Evolutionary conservation across 768 basidiomycete species (phyloP), one percentile per base, ranked within the genome.

Genomic region (Mrakia frigida): DNA sequence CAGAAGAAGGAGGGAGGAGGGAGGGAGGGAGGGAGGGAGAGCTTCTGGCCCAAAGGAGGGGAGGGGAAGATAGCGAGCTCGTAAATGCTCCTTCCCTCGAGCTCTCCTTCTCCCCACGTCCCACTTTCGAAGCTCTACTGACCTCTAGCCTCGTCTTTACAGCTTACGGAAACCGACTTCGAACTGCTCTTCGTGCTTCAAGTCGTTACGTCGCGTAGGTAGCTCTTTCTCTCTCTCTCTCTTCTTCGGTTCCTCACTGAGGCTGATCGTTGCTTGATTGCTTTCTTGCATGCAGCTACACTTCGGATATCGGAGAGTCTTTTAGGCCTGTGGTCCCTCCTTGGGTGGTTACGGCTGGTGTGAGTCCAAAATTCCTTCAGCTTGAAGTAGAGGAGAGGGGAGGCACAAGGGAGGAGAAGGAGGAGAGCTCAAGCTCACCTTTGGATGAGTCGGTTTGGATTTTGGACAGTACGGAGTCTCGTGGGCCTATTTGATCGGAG

Each of bases 311-410:
- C 5, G 83, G 83, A 74, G 83, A 84, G 75, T 82, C 82, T 0
- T 84, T 84, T 81, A 75, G 83, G 68, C 83, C 83, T 14, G 80
- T 83, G 50, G 83, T 83, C 10, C 79, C 80, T 0, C 83, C 83
- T n/a, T 80, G 82, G 82, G 81, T 60, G 76, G 81, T 81, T 18
- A 68, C 39, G 6, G 65, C 59, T 23, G 59, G 69, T 25, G 70
- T 73, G 41, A n/a, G 68, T 75, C 14, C n/a, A 13, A 28, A 50
- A 11, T 6, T 43, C 35, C 67, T 59, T 41, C 2, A 2, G n/a
- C 0, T 21, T 41, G 16, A n/a, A 31, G 41, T 0, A 35, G 14
- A 61, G 10, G n/a, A 21, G 56, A 79, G 81, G 82, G n/a, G 80
- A 75, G 52, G n/a, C n/a, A n/a, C n/a, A n/a, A n/a, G n/a, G n/a